Conservation (phyloP, 352 stramenopile genomes). For the Blastocystis sp. region DNA sequence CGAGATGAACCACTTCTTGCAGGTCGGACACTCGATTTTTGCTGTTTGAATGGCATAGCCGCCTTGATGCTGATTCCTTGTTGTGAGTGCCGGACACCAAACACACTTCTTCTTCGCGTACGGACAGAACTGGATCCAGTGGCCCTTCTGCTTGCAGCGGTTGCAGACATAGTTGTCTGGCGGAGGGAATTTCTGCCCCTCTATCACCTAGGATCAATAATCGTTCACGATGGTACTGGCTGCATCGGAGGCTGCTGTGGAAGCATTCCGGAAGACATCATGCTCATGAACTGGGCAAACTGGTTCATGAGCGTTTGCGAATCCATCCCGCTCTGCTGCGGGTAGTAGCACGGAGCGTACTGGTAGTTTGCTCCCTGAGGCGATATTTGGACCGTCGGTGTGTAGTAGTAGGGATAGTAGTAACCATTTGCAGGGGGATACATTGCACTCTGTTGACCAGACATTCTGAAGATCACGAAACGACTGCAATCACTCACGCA, state of each 20-base stretch:
- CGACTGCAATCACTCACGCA: not conserved
- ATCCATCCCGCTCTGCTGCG: not conserved
- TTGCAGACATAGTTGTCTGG: conserved; percentile 49
- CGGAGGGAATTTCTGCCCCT: conserved; percentile 67
- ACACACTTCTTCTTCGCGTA: conserved; percentile 43
- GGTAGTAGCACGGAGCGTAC: not conserved
- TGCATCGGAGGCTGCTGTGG: not conserved
- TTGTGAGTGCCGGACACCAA: not conserved
- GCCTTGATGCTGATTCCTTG: not conserved
- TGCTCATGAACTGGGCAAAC: conserved; percentile 56
- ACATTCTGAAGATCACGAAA: too few relatives aligned
- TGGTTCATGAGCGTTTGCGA: conserved; percentile 27
- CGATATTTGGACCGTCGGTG: not conserved
- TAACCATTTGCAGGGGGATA: not conserved
- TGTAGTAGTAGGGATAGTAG: conserved; percentile 56
- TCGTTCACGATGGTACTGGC: not conserved
- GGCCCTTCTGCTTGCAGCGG: conserved; percentile 66
- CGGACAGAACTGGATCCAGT: conserved; percentile 69
- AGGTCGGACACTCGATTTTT: conserved; percentile 64
- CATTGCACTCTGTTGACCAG: too few relatives aligned
- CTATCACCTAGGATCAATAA: conserved; percentile 36
- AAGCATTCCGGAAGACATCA: conserved; percentile 20
- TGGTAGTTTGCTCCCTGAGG: not conserved
- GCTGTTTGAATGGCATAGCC: not conserved
- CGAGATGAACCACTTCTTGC: conserved; percentile 68